Evolutionary conservation across 2,329 filamentous ascomycete species (phyloP), one percentile per base, ranked within the genome.

Genomic region (Elsinoe batatas): DNA sequence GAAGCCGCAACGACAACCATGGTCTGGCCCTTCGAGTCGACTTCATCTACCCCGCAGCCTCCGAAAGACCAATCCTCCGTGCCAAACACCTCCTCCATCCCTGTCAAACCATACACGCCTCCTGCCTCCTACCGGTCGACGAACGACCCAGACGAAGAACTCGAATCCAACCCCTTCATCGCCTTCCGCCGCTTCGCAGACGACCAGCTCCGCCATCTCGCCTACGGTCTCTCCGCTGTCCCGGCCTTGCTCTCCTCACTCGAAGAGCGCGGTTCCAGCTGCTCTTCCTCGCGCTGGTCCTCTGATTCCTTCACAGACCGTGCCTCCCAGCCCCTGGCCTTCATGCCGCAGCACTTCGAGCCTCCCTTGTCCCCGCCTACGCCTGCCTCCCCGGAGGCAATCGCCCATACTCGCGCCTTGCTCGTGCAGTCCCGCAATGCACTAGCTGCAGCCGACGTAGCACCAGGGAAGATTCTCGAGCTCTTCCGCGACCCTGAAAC

Each of bases 171-270:
- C 58, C 79, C 80, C 1, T 82, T 83, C 66, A 74, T 81, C 56
- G 72, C 75, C 30, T 82, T 83, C 68, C 80, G 81, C 61, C 78
- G 76, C 59, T 81, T 79, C 64, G 78, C 80, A 56, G 80, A 84
- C 61, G 75, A 77, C 46, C 77, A 79, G 56, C 73, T 82, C 61
- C 75, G 74, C 7, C 76, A 75, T 13, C 66, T 83, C 53, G 67
- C 62, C 15, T 54, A 61, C 10, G 61, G 60, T 54, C 57, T 82
- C 56, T 76, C 76, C 59, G 73, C 73, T 15, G 68, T 81, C 54
- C 75, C 77, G 56, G 71, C 74, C 26, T 67, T 77, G 40, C 69
- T 76, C 15, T 69, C 71, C 3, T 64, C 69, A 17, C 54, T 64
- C 12, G 62, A 61, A 22, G 56, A 59, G 8, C 61, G 54, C n/a